Conservation (phyloP, 805 yeast species). For the Yarrowia alimentaria region DNA sequence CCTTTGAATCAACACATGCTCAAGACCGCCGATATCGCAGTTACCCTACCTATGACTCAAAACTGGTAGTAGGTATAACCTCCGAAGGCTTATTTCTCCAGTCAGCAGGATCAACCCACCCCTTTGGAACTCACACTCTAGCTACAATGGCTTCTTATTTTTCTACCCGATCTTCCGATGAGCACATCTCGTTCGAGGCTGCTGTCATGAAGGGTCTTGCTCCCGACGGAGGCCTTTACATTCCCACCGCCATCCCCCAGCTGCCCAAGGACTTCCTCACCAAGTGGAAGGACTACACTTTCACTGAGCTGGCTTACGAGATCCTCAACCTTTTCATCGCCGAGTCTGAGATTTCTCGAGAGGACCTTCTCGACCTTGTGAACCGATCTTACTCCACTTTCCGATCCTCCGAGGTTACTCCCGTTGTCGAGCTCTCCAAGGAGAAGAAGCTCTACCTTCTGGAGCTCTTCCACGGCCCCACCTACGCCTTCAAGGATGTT, state of each 20-base stretch:
- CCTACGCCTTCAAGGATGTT: constrained; percentile 98
- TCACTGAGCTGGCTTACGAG: constrained; percentile 83
- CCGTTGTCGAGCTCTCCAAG: constrained; percentile 60
- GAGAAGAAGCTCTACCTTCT: constrained; percentile 63
- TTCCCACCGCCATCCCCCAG: constrained; percentile 79
- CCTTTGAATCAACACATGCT: too few relatives aligned
- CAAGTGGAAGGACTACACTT: constrained; percentile 71
- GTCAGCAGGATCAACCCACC: constrained; percentile 1
- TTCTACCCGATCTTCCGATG: constrained; percentile 43
- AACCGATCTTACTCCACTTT: constrained; percentile 82
- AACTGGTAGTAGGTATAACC: too few relatives aligned
- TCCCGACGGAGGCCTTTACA: constrained; percentile 91
- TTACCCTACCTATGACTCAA: constrained; percentile 27
- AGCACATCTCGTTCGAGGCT: constrained; percentile 38
- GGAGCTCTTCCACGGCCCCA: constrained; percentile 98
- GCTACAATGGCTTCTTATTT: constrained; percentile 35
- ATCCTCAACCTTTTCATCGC: constrained; percentile 78
- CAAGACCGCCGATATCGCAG: background rate
- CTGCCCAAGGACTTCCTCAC: constrained; percentile 55
- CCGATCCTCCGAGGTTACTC: constrained; percentile 85
- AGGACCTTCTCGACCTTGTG: constrained; percentile 63
- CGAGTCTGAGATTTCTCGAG: constrained; percentile 66
- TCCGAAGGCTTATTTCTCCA: too few relatives aligned
- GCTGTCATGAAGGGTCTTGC: constrained; percentile 72
- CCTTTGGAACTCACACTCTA: too few relatives aligned